These are phyloP conservation scores for Cudoniella acicularis DNA, from an alignment of 495 filamentous ascomycete species.

Conservation along the genomic window DNA sequence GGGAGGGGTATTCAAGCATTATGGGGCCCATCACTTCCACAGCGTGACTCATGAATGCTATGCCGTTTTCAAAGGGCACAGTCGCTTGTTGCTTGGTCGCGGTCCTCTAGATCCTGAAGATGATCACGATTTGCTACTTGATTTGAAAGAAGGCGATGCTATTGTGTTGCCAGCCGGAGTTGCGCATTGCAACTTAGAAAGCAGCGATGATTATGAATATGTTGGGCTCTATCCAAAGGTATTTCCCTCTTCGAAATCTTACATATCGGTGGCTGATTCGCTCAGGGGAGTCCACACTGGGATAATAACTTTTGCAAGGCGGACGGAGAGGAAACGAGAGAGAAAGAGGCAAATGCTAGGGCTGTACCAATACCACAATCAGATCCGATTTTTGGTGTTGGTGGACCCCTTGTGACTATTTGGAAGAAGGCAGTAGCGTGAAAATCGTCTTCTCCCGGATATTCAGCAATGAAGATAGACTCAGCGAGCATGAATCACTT, in stretches of 20 bases:
- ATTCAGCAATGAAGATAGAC: too few species aligned
- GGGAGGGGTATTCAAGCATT: constrained; percentile 36
- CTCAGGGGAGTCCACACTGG: constrained; percentile 16
- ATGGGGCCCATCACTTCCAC: constrained; percentile 33
- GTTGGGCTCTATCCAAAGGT: constrained; percentile 38
- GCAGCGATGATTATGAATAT: constrained; percentile 36
- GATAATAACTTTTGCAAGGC: constrained; percentile 23
- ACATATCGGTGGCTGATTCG: background rate
- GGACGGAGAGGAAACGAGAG: background rate
- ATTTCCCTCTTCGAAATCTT: background rate
- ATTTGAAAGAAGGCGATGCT: constrained; percentile 30
- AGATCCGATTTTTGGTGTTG: constrained; percentile 14
- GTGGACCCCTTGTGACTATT: constrained; percentile 12
- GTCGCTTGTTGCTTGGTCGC: constrained; percentile 30
- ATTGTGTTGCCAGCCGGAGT: constrained; percentile 38
- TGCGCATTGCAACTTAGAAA: constrained; percentile 31
- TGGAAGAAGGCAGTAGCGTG: constrained; percentile 4
- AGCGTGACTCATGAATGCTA: constrained; percentile 39
- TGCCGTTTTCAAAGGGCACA: constrained; percentile 33
- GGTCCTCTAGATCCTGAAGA: constrained; percentile 30
- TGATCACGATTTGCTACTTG: constrained; percentile 30
- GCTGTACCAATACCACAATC: constrained; percentile 12
- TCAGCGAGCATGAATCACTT: background rate
- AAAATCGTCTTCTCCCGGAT: background rate
- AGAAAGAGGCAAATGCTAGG: constrained; percentile 13